phyloP scores from a whole-genome alignment of 371 early-diverging fungal genomes.

The Lichtheimia corymbifera region DNA sequence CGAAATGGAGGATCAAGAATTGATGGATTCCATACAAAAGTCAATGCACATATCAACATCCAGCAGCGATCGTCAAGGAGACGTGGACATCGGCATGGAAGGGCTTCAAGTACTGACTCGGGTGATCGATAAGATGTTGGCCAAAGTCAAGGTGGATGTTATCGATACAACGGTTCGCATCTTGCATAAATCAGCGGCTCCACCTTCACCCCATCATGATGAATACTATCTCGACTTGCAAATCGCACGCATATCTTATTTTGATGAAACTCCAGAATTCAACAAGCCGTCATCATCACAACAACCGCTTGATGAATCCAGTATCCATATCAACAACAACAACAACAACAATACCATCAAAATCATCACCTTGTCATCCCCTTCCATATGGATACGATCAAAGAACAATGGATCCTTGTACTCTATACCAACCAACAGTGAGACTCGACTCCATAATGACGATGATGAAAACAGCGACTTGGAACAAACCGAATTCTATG shows the following conservation, averaged over 20 bases:
- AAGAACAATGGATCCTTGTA: slow-evolving; percentile 14
- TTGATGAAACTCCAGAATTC: slow-evolving; percentile 65
- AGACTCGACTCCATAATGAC: slow-evolving; percentile 13
- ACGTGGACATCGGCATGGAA: slow-evolving; percentile 45
- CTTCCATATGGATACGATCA: slow-evolving; percentile 42
- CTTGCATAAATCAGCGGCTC: slow-evolving; percentile 47
- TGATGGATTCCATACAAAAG: slow-evolving; percentile 59
- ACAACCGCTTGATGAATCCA: slow-evolving; percentile 30
- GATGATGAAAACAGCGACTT: slow-evolving; percentile 19
- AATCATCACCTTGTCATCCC: slow-evolving; percentile 37
- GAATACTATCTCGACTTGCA: slow-evolving; percentile 61
- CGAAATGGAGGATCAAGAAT: slow-evolving; percentile 61
- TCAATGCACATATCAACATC: slow-evolving; percentile 43
- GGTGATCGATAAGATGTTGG: slow-evolving; percentile 72
- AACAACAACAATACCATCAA: slow-evolving; percentile 42
- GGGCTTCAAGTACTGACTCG: slow-evolving; percentile 69
- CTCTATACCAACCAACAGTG: slow-evolving; percentile 21
- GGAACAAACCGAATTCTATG: slow-evolving; percentile 36
- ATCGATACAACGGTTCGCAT: slow-evolving; percentile 57
- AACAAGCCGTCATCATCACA: slow-evolving; percentile 1
- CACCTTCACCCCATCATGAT: slow-evolving; percentile 5
- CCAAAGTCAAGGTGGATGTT: slow-evolving; percentile 59
- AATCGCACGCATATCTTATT: slow-evolving; percentile 57
- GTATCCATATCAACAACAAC: slow-evolving; percentile 32
- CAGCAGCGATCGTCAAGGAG: slow-evolving; percentile 2